These are phyloP conservation scores for Serendipita vermifera DNA, from an alignment of 768 basidiomycete species.

Conservation along the genomic window DNA sequence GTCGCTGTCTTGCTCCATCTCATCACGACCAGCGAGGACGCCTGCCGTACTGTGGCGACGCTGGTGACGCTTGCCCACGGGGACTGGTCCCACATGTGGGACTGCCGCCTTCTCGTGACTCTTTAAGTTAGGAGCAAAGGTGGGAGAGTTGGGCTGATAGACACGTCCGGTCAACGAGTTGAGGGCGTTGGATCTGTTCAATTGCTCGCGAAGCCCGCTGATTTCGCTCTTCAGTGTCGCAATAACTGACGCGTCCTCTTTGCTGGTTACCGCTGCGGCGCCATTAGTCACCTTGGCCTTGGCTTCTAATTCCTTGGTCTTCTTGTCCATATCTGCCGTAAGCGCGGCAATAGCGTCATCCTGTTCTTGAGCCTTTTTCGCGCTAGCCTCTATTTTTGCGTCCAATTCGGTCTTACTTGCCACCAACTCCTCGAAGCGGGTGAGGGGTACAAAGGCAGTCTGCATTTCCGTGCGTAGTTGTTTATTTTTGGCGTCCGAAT, in stretches of 20 bases:
- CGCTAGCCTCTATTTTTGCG: constrained; percentile 62
- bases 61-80: constrained; percentile 45
- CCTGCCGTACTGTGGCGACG: constrained; percentile 81
- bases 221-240: constrained; percentile 85
- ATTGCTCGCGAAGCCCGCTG: constrained; percentile 81
- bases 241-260: constrained; percentile 80
- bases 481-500: constrained; percentile 60
- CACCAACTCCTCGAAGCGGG: constrained; percentile 61
- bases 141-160: constrained; percentile 69
- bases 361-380: constrained; percentile 61
- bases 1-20: constrained; percentile 52
- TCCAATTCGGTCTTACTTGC: constrained; percentile 68
- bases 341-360: constrained; percentile 73
- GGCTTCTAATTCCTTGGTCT: constrained; percentile 61
- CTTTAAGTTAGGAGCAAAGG: constrained; percentile 71
- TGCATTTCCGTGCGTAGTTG: constrained; percentile 59
- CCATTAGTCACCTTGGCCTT: constrained; percentile 44
- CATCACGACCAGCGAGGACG: constrained; percentile 47
- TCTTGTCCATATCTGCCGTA: constrained; percentile 59
- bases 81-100: constrained; percentile 20
- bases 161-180: constrained; percentile 67
- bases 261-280: constrained; percentile 33
- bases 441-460: constrained; percentile 54
- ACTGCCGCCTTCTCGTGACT: constrained; percentile 38
- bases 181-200: constrained; percentile 89